A percentile compares a stretch with the other conserved stretches of the same genome.
phyloP scores from a whole-genome alignment of 352 stramenopile genomes.

The Phytophthora palmivora region DNA sequence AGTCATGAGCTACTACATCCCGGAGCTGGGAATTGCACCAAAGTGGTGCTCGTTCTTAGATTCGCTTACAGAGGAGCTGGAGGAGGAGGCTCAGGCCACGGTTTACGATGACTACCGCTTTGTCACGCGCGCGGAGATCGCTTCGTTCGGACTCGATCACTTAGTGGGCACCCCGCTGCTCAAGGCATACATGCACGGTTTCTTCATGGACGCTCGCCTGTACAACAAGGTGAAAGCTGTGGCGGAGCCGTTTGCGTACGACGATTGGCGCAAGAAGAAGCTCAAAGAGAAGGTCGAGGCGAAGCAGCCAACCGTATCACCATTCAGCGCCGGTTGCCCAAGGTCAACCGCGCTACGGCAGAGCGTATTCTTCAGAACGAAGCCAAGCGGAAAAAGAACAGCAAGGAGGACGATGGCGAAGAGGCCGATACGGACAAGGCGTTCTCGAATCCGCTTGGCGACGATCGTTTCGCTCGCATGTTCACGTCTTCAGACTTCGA shows the following conservation, averaged over 20 bases:
- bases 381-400: conserved; percentile 75
- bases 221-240: conserved; percentile 97
- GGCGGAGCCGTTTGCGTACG: conserved; percentile 97
- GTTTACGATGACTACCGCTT: conserved; percentile 99
- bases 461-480: conserved; percentile 97
- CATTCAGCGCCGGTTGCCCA: conserved; percentile 87
- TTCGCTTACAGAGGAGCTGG: conserved; percentile 98
- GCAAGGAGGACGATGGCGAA: conserved; percentile 38
- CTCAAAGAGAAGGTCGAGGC: conserved; percentile 94
- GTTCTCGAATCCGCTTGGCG: conserved; percentile 88
- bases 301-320: conserved; percentile 92
- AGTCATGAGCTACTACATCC: conserved; percentile 99
- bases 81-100: conserved; percentile 94
- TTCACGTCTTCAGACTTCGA: conserved; percentile 98
- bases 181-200: conserved; percentile 99
- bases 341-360: conserved; percentile 91
- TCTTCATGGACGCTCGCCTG: conserved; percentile 99
- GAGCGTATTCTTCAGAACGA: conserved; percentile 82
- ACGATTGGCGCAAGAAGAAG: conserved; percentile 97
- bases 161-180: conserved; percentile 98
- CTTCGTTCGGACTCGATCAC: conserved; percentile 97
- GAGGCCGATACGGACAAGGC: conserved; percentile 28
- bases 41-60: conserved; percentile 99
- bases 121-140: conserved; percentile 95
- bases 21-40: conserved; percentile 96